Evolutionary conservation across 441 rosid genomes (phyloP).

Genomic region (Populus tomentosa): DNA sequence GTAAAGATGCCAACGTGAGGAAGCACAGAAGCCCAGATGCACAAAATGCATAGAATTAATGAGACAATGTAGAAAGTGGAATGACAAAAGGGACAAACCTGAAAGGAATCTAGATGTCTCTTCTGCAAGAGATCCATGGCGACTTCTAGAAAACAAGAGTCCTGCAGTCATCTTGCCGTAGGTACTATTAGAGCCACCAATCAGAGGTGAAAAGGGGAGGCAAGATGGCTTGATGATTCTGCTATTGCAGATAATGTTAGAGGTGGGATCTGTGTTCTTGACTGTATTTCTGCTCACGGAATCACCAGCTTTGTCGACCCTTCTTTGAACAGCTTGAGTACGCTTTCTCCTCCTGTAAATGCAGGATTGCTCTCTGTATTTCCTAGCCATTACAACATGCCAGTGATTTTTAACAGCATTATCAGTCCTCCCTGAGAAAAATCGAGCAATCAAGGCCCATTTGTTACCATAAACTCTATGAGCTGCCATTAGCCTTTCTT

Average conservation of each 20-base stretch:
- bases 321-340: slow-evolving; percentile 24
- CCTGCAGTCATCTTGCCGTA: not conserved
- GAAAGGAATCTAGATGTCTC: slow-evolving; percentile 35
- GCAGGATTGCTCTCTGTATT: slow-evolving; percentile 44
- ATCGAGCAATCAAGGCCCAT: slow-evolving; percentile 55
- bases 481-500: slow-evolving; percentile 56
- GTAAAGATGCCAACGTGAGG: not conserved
- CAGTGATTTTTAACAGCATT: slow-evolving; percentile 72
- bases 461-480: slow-evolving; percentile 31
- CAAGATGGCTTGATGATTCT: slow-evolving; percentile 6
- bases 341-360: slow-evolving; percentile 43
- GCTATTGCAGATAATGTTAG: slow-evolving; percentile 3
- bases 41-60: not conserved
- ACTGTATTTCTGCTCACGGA: slow-evolving; percentile 2
- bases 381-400: slow-evolving; percentile 73
- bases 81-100: slow-evolving; percentile 29
- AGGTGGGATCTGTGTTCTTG: not conserved
- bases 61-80: slow-evolving; percentile 4
- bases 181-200: not conserved
- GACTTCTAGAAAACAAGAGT: slow-evolving; percentile 22
- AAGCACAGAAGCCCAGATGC: slow-evolving; percentile 10
- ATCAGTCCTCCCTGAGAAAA: slow-evolving; percentile 64
- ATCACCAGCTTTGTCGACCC: slow-evolving; percentile 17
- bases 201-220: slow-evolving; percentile 10
- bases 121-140: slow-evolving; percentile 17